Percentiles rank a stretch among this genome's conserved stretches.
Conservation (phyloP, 2,329 filamentous ascomycete species). For the Catunica adiposa region DNA sequence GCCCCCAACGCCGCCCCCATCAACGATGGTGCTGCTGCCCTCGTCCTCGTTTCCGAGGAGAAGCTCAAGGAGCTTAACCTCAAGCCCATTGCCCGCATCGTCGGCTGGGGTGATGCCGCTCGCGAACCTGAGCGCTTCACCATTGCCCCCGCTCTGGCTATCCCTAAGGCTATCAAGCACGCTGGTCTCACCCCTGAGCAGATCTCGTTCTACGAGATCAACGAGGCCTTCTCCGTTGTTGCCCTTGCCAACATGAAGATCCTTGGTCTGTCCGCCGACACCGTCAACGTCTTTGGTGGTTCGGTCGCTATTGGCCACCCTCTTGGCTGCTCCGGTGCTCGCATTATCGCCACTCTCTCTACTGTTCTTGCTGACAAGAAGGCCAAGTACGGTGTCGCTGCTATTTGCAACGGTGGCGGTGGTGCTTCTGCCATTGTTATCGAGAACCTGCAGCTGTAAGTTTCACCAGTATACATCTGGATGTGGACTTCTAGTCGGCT, state of each 20-base stretch:
- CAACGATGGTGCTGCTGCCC: constrained; percentile 82
- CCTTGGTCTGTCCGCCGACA: constrained; percentile 59
- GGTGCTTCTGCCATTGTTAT: constrained; percentile 88
- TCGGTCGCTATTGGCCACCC: constrained; percentile 93
- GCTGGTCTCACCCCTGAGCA: constrained; percentile 62
- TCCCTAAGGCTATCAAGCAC: constrained; percentile 95
- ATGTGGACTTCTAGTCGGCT: not conserved
- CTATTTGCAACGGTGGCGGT: constrained; percentile 95
- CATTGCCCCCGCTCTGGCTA: constrained; percentile 77
- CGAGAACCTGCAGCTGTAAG: constrained; percentile 42
- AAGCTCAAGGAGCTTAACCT: constrained; percentile 84
- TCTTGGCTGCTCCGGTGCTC: constrained; percentile 80
- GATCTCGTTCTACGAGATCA: constrained; percentile 94
- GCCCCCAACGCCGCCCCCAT: constrained; percentile 92
- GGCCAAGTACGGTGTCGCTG: constrained; percentile 82
- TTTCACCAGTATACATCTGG: not conserved
- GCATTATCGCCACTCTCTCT: constrained; percentile 79
- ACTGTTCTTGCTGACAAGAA: constrained; percentile 81
- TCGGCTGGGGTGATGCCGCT: constrained; percentile 91
- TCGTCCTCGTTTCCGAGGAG: constrained; percentile 85
- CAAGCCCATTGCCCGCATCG: constrained; percentile 88
- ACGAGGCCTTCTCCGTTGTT: constrained; percentile 96
- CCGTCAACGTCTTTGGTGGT: constrained; percentile 90
- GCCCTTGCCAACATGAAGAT: constrained; percentile 93
- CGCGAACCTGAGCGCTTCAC: constrained; percentile 91